Evolutionary conservation across 495 filamentous ascomycete genomes (phyloP).

Genomic region (Xylaria curta): DNA sequence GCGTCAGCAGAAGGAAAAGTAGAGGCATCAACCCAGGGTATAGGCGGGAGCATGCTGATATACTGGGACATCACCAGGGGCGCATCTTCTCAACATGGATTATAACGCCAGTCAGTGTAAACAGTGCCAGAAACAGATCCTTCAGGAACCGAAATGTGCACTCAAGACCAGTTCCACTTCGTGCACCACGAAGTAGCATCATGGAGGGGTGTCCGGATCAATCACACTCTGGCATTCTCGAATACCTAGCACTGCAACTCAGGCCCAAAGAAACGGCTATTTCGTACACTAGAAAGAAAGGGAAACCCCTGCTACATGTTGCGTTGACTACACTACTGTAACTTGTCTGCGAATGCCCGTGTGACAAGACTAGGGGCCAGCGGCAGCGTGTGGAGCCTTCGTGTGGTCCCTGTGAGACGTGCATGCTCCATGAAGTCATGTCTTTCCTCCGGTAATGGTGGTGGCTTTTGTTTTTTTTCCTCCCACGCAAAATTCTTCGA

Average conservation of each 20-base stretch:
- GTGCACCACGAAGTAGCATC: constrained; percentile 9
- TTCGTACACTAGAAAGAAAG: neutral
- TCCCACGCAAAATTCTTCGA: neutral
- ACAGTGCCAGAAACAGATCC: constrained; percentile 21
- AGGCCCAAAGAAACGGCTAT: neutral
- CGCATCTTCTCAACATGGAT: constrained; percentile 19
- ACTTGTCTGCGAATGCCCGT: constrained; percentile 12
- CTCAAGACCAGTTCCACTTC: constrained; percentile 6
- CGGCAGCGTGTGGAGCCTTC: constrained; percentile 21
- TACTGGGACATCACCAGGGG: constrained; percentile 15
- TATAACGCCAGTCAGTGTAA: constrained; percentile 12
- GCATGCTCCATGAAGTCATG: constrained; percentile 8
- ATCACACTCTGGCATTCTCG: constrained; percentile 12
- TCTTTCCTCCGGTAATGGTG: neutral
- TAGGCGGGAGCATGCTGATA: constrained; percentile 27
- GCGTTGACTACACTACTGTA: neutral
- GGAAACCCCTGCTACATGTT: constrained; percentile 15
- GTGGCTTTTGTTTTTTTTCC: neutral
- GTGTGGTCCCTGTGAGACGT: constrained; percentile 14
- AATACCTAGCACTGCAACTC: neutral
- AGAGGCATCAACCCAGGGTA: constrained; percentile 14
- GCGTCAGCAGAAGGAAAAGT: constrained; percentile 3
- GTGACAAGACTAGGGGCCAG: constrained; percentile 10
- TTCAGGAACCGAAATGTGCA: constrained; percentile 16
- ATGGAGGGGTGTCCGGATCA: constrained; percentile 20